These are phyloP conservation scores for Blastobotrys aristatus DNA, from an alignment of 1,139 yeast species.

Conservation along the genomic window DNA sequence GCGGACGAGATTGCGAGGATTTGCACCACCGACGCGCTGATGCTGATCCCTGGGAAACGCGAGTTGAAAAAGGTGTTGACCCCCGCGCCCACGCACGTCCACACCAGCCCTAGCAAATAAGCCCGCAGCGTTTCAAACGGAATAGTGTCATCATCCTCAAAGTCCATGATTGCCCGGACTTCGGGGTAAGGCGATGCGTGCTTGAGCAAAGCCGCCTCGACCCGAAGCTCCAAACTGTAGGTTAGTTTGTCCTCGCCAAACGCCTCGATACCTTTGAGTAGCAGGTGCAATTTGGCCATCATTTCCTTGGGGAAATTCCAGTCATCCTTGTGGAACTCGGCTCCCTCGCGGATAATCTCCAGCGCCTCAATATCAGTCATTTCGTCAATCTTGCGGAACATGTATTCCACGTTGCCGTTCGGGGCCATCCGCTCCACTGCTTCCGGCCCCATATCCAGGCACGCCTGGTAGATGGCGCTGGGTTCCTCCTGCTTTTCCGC, in stretches of 20 bases:
- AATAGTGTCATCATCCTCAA: conserved; percentile 23
- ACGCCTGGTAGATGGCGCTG: conserved; percentile 7
- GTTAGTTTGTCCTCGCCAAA: conserved; percentile 40
- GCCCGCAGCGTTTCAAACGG: conserved; percentile 53
- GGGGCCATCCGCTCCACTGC: conserved; percentile 8
- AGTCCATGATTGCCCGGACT: conserved; percentile 52
- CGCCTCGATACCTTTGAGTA: conserved; percentile 25
- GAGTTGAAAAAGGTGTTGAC: conserved; percentile 53
- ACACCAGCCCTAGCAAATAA: conserved; percentile 48
- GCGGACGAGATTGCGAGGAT: conserved; percentile 49
- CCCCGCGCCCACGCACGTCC: conserved; percentile 51
- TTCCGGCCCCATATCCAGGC: conserved; percentile 2
- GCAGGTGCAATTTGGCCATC: conserved; percentile 30
- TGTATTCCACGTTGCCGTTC: conserved; percentile 26
- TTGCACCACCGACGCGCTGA: conserved; percentile 48
- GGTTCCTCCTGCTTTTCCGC: not conserved
- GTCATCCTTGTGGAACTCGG: conserved; percentile 44
- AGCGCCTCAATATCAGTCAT: conserved; percentile 42
- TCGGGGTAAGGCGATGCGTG: conserved; percentile 59
- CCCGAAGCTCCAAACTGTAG: conserved; percentile 6
- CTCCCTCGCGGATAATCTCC: conserved; percentile 38
- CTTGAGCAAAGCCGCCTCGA: conserved; percentile 40
- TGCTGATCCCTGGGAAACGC: conserved; percentile 46
- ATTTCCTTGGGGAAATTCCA: conserved; percentile 45
- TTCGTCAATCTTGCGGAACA: conserved; percentile 39